Evolutionary conservation across 192 early-diverging fungal genomes (phyloP).

Genomic region (Entomortierella beljakovae): DNA sequence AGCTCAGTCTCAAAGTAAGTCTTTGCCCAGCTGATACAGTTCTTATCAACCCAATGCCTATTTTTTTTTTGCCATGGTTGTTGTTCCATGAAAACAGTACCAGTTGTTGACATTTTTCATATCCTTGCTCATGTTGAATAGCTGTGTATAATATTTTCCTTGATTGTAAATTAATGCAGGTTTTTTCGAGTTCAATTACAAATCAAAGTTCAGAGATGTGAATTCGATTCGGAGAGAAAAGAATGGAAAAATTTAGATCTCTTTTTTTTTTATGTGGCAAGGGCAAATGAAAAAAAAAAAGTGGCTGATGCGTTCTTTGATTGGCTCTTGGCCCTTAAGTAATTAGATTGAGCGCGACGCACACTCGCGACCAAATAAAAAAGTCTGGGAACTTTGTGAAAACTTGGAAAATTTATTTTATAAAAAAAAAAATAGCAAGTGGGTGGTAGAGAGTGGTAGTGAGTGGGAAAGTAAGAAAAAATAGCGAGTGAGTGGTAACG

Average conservation of each 20-base stretch:
- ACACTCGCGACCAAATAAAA: too few relatives aligned
- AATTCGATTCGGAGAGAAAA: slow-evolving; percentile 7
- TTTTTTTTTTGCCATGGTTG: neutral
- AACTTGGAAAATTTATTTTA: too few relatives aligned
- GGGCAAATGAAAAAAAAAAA: too few relatives aligned
- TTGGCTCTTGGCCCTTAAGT: too few relatives aligned
- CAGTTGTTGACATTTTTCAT: slow-evolving; percentile 57
- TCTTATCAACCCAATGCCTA: slow-evolving; percentile 72
- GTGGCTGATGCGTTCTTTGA: too few relatives aligned
- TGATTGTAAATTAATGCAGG: neutral
- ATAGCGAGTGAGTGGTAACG: too few relatives aligned
- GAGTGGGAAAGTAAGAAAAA: too few relatives aligned
- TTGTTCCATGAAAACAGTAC: slow-evolving; percentile 7
- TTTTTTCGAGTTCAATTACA: neutral
- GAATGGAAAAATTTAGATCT: slow-evolving; percentile 34
- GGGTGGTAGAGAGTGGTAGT: too few relatives aligned
- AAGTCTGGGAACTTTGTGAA: too few relatives aligned
- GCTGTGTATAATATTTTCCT: neutral
- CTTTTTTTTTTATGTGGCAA: neutral
- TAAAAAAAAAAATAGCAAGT: too few relatives aligned
- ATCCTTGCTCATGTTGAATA: slow-evolving; percentile 45
- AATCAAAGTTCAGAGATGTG: neutral
- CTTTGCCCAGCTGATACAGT: slow-evolving; percentile 93
- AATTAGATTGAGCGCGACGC: too few relatives aligned
- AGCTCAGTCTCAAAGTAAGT: slow-evolving; percentile 81